A percentile compares a stretch with the other conserved stretches of the same genome.
Conservation (phyloP, 129 eudicot genomes). For the Lactuca sativa region DNA sequence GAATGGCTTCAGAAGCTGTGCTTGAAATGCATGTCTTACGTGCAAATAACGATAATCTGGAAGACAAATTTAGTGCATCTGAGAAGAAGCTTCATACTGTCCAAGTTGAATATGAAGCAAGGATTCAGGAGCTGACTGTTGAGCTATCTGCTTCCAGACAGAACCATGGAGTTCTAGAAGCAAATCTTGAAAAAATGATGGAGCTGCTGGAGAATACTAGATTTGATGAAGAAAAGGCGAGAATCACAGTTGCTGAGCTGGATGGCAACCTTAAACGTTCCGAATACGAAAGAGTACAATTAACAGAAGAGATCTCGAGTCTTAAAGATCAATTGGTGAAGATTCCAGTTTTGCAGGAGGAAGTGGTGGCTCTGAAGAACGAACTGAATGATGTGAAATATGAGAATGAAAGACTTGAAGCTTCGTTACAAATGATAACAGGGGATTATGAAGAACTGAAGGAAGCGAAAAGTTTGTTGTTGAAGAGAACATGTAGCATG, state of each 20-base stretch:
- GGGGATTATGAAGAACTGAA: conserved; percentile 54
- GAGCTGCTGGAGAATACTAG: conserved; percentile 38
- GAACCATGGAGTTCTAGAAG: conserved; percentile 37
- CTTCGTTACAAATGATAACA: conserved; percentile 45
- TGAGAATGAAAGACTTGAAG: conserved; percentile 50
- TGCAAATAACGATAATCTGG: conserved; percentile 47
- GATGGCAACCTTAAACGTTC: conserved; percentile 39
- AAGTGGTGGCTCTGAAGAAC: conserved; percentile 55
- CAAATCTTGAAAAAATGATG: conserved; percentile 37
- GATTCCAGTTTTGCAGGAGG: conserved; percentile 50
- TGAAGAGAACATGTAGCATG: conserved; percentile 45
- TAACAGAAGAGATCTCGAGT: conserved; percentile 53
- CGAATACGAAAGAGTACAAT: conserved; percentile 50
- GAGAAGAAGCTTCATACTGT: conserved; percentile 34
- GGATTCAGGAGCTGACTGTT: conserved; percentile 22
- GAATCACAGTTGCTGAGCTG: conserved; percentile 41
- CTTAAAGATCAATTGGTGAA: conserved; percentile 48
- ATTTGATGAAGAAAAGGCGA: conserved; percentile 49
- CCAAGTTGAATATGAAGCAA: conserved; percentile 43
- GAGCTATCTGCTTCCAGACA: conserved; percentile 49
- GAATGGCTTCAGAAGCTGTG: conserved; percentile 42
- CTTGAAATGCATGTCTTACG: conserved; percentile 45
- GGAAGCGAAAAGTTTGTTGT: conserved; percentile 43
- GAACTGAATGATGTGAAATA: conserved; percentile 44
- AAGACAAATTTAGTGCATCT: conserved; percentile 34